Conservation (phyloP, 495 filamentous ascomycete genomes). For the Podospora pseudocomata region DNA sequence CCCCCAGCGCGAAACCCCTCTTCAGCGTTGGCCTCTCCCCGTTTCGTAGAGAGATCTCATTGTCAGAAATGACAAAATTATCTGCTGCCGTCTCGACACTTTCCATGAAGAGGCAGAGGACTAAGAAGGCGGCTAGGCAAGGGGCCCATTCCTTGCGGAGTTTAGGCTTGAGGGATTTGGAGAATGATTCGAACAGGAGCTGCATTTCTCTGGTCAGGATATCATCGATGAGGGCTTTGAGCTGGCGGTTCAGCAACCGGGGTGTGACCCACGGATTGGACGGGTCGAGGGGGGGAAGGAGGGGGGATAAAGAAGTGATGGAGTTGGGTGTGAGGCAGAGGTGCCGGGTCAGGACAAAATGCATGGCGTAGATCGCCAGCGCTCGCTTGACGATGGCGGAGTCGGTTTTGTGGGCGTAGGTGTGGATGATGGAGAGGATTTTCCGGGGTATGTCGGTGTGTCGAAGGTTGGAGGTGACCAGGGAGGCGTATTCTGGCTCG, state of each 20-base stretch:
- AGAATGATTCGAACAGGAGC: constrained; percentile 44
- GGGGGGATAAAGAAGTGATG: constrained; percentile 33
- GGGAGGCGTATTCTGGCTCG: constrained; percentile 40
- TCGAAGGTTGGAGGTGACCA: constrained; percentile 42
- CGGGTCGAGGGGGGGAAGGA: constrained; percentile 26
- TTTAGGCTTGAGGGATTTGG: constrained; percentile 47
- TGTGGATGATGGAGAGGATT: constrained; percentile 42
- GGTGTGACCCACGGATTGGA: constrained; percentile 41
- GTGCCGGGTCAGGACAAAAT: constrained; percentile 49
- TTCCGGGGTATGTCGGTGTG: constrained; percentile 40
- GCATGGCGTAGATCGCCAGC: constrained; percentile 48
- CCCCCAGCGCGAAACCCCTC: constrained; percentile 37
- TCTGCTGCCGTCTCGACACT: constrained; percentile 48
- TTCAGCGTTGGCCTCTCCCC: constrained; percentile 31
- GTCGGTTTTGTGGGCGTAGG: constrained; percentile 36
- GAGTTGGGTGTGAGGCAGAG: constrained; percentile 44
- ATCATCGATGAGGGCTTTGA: constrained; percentile 51
- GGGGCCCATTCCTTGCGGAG: constrained; percentile 48
- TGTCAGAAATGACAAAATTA: constrained; percentile 47
- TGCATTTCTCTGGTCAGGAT: constrained; percentile 45
- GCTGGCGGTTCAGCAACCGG: constrained; percentile 49
- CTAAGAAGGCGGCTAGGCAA: constrained; percentile 48
- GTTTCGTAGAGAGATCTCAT: constrained; percentile 41
- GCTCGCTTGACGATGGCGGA: constrained; percentile 43
- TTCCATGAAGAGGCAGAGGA: constrained; percentile 53